These are phyloP conservation scores for Xerocomellus intermedius DNA, from an alignment of 768 basidiomycete genomes.

Conservation along the genomic window DNA sequence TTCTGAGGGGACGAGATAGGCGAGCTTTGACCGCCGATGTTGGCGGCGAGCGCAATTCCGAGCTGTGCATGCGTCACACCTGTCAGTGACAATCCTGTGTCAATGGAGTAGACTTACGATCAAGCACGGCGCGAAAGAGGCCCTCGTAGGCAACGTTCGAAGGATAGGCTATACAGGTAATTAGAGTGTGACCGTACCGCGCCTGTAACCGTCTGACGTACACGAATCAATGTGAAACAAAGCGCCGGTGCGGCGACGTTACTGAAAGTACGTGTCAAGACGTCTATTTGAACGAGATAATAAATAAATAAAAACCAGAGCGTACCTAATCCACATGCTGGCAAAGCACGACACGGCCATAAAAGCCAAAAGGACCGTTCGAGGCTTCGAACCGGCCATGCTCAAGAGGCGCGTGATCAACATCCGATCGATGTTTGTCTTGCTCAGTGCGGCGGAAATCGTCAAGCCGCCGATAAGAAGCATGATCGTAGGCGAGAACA, in stretches of 20 bases:
- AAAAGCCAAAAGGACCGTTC: conserved; percentile 84
- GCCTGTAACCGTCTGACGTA: conserved; percentile 36
- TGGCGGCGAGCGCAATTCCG: conserved; percentile 96
- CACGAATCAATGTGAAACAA: conserved; percentile 93
- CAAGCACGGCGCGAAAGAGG: conserved; percentile 85
- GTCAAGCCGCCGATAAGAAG: conserved; percentile 97
- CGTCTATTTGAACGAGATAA: background rate
- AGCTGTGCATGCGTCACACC: conserved; percentile 47
- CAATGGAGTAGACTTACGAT: conserved; percentile 57
- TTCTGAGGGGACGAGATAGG: conserved; percentile 99
- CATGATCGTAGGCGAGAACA: conserved; percentile 99
- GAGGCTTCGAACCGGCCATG: conserved; percentile 85
- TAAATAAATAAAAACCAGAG: background rate
- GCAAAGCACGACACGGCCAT: conserved; percentile 98
- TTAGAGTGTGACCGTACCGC: background rate
- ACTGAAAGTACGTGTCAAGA: conserved; percentile 37
- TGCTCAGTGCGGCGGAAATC: conserved; percentile 92
- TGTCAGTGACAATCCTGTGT: background rate
- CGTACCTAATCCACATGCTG: conserved; percentile 97
- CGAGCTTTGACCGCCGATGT: conserved; percentile 96
- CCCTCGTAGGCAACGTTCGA: conserved; percentile 82
- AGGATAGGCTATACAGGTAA: conserved; percentile 73
- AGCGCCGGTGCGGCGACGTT: conserved; percentile 98
- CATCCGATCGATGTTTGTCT: conserved; percentile 91
- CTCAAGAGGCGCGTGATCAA: conserved; percentile 88